Conservation (phyloP, 208 protist species). For the Leishmania guyanensis region DNA sequence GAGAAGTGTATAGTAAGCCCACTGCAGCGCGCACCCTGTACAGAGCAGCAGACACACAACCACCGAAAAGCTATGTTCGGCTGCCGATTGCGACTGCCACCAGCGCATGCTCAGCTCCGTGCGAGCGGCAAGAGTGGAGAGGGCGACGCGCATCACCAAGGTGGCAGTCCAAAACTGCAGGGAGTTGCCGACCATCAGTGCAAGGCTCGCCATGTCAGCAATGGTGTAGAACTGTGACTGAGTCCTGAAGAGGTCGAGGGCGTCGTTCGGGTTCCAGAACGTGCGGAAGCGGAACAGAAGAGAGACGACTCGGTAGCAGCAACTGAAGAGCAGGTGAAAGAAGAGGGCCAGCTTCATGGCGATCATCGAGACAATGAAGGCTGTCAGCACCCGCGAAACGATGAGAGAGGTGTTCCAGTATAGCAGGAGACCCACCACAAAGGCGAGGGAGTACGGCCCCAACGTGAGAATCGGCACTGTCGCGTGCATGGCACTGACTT, state of each 20-base stretch:
- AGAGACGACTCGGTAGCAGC: conserved; percentile 15
- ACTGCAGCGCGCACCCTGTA: conserved; percentile 46
- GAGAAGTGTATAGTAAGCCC: conserved; percentile 67
- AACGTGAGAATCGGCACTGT: conserved; percentile 17
- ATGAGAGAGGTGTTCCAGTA: conserved; percentile 63
- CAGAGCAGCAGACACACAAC: conserved; percentile 12
- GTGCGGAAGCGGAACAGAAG: conserved; percentile 12
- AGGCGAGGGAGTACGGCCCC: conserved; percentile 14
- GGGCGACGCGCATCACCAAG: conserved; percentile 31
- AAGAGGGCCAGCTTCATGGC: conserved; percentile 24
- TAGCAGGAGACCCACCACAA: conserved; percentile 31
- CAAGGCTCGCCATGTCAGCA: conserved; percentile 17
- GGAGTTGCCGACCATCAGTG: conserved; percentile 37
- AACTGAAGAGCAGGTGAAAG: conserved; percentile 28
- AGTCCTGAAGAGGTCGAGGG: conserved; percentile 15
- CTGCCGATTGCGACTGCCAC: conserved; percentile 31
- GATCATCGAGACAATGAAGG: conserved; percentile 24
- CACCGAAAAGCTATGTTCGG: conserved; percentile 11
- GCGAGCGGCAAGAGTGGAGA: conserved; percentile 32
- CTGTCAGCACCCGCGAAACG: conserved; percentile 27
- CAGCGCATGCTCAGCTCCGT: conserved; percentile 29
- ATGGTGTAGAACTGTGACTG: conserved; percentile 30
- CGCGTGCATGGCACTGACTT: conserved; percentile 8
- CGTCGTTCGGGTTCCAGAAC: conserved; percentile 12
- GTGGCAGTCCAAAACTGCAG: conserved; percentile 35